Percentiles rank a stretch among this genome's conserved stretches.
Evolutionary conservation across 208 protist genomes (phyloP).

Genomic region (Trypanosoma caninum): DNA sequence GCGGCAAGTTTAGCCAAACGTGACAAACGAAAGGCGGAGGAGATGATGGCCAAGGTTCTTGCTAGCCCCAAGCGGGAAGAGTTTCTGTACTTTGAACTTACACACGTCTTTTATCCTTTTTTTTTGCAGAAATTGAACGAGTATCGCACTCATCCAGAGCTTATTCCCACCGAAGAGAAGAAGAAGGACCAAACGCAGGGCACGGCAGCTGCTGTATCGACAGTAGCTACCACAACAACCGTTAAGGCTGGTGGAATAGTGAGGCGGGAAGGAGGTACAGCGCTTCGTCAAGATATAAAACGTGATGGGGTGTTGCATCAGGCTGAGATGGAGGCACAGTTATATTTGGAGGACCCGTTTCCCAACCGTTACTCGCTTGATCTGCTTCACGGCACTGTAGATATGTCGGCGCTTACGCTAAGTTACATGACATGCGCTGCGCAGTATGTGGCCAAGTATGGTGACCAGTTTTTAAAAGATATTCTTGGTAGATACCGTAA

Average conservation of each 20-base stretch:
- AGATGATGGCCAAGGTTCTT: slow-evolving; percentile 81
- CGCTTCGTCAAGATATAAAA: slow-evolving; percentile 38
- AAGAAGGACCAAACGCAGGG: slow-evolving; percentile 13
- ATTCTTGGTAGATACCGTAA: slow-evolving; percentile 54
- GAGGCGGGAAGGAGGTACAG: slow-evolving; percentile 57
- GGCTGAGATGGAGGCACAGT: slow-evolving; percentile 66
- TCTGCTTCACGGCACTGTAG: slow-evolving; percentile 55
- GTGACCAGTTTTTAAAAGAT: slow-evolving; percentile 60
- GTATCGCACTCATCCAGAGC: slow-evolving; percentile 70
- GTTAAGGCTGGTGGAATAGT: slow-evolving; percentile 44
- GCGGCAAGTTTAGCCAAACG: slow-evolving; percentile 63
- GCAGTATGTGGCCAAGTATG: slow-evolving; percentile 89
- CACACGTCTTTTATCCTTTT: slow-evolving; percentile 89
- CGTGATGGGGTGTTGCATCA: slow-evolving; percentile 68
- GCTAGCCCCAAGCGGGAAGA: slow-evolving; percentile 69
- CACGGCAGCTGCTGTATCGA: slow-evolving; percentile 13
- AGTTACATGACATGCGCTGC: slow-evolving; percentile 73
- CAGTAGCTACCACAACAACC: slow-evolving; percentile 37
- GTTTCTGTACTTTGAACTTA: slow-evolving; percentile 75
- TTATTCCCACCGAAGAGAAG: slow-evolving; percentile 30
- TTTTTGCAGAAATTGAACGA: slow-evolving; percentile 84
- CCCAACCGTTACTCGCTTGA: slow-evolving; percentile 69
- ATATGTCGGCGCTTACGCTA: slow-evolving; percentile 62
- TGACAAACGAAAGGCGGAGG: slow-evolving; percentile 72
- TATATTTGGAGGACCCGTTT: slow-evolving; percentile 76